Conservation (phyloP, 352 stramenopile species). For the Phytophthora hibernalis region DNA sequence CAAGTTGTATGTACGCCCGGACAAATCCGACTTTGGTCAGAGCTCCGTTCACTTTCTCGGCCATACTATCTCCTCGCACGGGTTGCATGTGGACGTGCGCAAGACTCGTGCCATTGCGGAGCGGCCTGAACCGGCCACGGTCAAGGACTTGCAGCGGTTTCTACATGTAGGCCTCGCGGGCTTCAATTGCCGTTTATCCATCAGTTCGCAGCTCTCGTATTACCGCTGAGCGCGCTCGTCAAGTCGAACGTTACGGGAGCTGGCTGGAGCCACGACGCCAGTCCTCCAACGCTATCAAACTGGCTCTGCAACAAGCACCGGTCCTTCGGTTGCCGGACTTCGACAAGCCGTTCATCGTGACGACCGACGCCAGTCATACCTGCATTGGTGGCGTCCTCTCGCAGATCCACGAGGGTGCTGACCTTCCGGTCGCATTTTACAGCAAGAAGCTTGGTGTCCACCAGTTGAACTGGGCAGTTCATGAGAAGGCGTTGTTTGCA, state of each 20-base stretch:
- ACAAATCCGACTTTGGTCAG: too few species aligned
- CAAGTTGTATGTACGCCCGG: too few species aligned
- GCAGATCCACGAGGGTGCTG: slow-evolving; percentile 5
- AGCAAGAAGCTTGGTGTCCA: background rate
- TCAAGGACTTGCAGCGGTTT: slow-evolving; percentile 32
- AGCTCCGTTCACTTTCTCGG: too few species aligned
- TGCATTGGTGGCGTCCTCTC: background rate
- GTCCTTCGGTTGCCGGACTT: slow-evolving; percentile 36
- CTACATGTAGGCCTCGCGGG: slow-evolving; percentile 27
- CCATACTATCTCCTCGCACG: too few species aligned
- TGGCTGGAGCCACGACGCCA: too few species aligned
- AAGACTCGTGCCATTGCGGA: too few species aligned
- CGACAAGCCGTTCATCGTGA: slow-evolving; percentile 36
- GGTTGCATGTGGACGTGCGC: too few species aligned
- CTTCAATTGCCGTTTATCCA: slow-evolving; percentile 32
- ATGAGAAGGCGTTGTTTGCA: slow-evolving; percentile 4
- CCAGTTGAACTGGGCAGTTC: background rate
- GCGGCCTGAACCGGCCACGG: too few species aligned
- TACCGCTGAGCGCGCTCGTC: too few species aligned
- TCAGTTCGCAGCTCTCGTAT: too few species aligned
- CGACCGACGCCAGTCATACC: slow-evolving; percentile 28
- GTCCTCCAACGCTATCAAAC: slow-evolving; percentile 5
- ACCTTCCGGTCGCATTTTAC: slow-evolving; percentile 3
- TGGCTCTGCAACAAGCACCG: slow-evolving; percentile 30
- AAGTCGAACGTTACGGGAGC: too few species aligned